Percentiles rank a stretch among this genome's conserved stretches.
phyloP scores from a whole-genome alignment of 129 eudicot species.

The Chrysanthemum makinoi region DNA sequence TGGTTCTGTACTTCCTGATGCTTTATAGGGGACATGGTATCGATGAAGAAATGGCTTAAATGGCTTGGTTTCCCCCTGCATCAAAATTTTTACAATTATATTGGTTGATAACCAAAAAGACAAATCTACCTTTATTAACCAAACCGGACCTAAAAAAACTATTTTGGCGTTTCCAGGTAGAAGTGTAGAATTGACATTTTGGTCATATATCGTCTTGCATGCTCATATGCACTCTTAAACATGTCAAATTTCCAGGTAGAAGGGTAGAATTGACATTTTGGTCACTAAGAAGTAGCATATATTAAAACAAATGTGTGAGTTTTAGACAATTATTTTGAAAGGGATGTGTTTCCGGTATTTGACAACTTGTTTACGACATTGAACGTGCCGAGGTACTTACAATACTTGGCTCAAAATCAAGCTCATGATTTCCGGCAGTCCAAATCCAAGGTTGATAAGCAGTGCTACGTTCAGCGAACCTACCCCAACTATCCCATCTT shows the following conservation, averaged over 20 bases:
- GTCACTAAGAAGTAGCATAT: too few species aligned
- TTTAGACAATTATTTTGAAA: too few species aligned
- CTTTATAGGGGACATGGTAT: slow-evolving; percentile 39
- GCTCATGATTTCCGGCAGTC: slow-evolving; percentile 68
- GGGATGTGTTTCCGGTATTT: too few species aligned
- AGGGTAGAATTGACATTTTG: too few species aligned
- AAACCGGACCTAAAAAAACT: too few species aligned
- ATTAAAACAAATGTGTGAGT: too few species aligned
- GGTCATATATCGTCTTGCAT: too few species aligned
- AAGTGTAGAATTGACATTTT: too few species aligned
- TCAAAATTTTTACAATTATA: not conserved
- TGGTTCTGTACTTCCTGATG: slow-evolving; percentile 44
- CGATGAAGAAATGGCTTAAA: slow-evolving; percentile 44
- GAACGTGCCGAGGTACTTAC: slow-evolving; percentile 27
- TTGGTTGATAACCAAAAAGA: not conserved
- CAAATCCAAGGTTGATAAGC: slow-evolving; percentile 76
- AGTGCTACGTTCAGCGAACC: slow-evolving; percentile 51
- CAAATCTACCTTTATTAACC: too few species aligned
- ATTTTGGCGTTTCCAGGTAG: too few species aligned
- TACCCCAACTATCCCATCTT: slow-evolving; percentile 73
- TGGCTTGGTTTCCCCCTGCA: slow-evolving; percentile 50
- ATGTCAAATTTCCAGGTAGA: too few species aligned
- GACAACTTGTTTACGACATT: not conserved
- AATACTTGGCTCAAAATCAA: slow-evolving; percentile 56
- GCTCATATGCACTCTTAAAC: too few species aligned